These are phyloP conservation scores for Xanthoconium stramineum DNA, from an alignment of 768 basidiomycete genomes.

Conservation along the genomic window DNA sequence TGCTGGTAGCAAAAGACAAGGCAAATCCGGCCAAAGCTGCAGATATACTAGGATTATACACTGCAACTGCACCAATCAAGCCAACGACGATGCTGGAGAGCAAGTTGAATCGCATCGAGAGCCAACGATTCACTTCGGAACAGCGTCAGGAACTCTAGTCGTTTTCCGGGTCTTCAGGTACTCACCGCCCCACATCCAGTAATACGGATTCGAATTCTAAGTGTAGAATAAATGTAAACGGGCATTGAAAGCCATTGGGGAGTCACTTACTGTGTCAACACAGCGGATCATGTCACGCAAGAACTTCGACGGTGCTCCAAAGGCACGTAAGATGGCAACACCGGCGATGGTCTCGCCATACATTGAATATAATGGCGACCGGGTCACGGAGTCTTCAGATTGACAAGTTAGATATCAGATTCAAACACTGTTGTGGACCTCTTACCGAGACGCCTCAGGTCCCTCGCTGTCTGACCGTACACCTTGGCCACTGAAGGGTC, in stretches of 20 bases:
- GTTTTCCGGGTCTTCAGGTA: neutral
- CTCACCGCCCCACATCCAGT: conserved; percentile 89
- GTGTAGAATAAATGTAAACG: neutral
- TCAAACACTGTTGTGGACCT: neutral
- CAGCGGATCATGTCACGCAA: conserved; percentile 79
- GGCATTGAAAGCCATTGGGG: neutral
- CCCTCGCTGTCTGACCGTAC: conserved; percentile 84
- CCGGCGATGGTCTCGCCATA: conserved; percentile 51
- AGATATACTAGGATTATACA: conserved; percentile 66
- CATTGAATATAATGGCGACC: conserved; percentile 46
- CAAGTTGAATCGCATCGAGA: conserved; percentile 83
- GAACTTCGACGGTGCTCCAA: conserved; percentile 86
- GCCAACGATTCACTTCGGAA: conserved; percentile 79
- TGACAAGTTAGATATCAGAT: neutral
- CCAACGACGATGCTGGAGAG: conserved; percentile 71
- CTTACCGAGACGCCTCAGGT: conserved; percentile 75
- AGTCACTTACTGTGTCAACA: conserved; percentile 65
- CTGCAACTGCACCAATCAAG: conserved; percentile 62
- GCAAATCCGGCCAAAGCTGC: conserved; percentile 87
- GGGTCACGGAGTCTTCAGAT: conserved; percentile 43
- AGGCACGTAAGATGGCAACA: conserved; percentile 65
- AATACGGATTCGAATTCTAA: conserved; percentile 68
- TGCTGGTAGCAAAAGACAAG: conserved; percentile 75
- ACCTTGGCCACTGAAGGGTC: conserved; percentile 37
- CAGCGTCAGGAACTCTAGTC: conserved; percentile 3